Percentiles rank a stretch among this genome's conserved stretches.
These are phyloP conservation scores for Spathaspora sp. DNA, from an alignment of 1,139 yeast species.

Conservation along the genomic window DNA sequence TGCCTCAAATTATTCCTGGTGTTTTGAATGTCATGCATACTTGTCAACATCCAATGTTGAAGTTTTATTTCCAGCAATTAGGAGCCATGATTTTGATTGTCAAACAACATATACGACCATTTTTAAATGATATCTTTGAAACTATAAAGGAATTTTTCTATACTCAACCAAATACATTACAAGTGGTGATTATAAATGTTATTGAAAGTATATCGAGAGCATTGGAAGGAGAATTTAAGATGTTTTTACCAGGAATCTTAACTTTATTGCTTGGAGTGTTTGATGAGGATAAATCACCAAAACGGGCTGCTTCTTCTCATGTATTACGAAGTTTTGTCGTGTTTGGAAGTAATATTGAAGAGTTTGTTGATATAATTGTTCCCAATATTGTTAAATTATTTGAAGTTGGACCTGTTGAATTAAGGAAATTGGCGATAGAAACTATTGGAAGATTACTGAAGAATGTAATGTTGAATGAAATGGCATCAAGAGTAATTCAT, in stretches of 20 bases:
- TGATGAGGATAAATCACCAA: conserved; percentile 71
- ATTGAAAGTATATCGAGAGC: conserved; percentile 86
- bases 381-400: conserved; percentile 83
- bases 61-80: conserved; percentile 86
- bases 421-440: conserved; percentile 76
- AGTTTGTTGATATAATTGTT: conserved; percentile 78
- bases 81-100: conserved; percentile 80
- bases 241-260: conserved; percentile 74
- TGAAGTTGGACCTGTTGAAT: conserved; percentile 60
- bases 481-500: conserved; percentile 89
- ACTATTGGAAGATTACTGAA: conserved; percentile 82
- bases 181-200: conserved; percentile 75
- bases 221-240: conserved; percentile 87
- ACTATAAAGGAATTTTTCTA: conserved; percentile 74
- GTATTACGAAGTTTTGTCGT: conserved; percentile 86
- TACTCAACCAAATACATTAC: conserved; percentile 55
- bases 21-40: conserved; percentile 80
- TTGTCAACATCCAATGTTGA: conserved; percentile 80
- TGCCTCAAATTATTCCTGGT: conserved; percentile 87
- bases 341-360: conserved; percentile 86
- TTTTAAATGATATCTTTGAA: conserved; percentile 71
- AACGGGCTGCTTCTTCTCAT: conserved; percentile 65
- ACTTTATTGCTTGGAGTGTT: conserved; percentile 75
- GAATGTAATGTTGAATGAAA: conserved; percentile 73
- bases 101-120: conserved; percentile 86